Base-by-base conservation (phyloP, 2,329 filamentous ascomycete genomes). In the Thielaviopsis punctulata region DNA sequence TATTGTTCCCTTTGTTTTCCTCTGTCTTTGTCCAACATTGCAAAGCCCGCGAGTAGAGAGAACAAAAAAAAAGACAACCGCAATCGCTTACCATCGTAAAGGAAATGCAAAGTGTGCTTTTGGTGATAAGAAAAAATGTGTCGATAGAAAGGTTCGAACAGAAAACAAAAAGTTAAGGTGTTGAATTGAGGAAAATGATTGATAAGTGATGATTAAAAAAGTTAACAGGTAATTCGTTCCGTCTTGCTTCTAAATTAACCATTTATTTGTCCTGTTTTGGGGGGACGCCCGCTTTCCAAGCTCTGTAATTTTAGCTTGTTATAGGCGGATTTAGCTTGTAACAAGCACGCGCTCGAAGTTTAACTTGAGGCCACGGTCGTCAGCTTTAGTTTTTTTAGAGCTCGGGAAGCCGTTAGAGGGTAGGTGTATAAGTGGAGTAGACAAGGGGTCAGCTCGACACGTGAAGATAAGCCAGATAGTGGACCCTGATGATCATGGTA, bases 131-230 rank as follows among this genome's bases (percentile, higher is more conserved):
- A 39, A 15, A 24, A 41, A 22, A 33, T 45, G 41, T 27, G 27
- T 8, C 39, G 3, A 36, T 10, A 44, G 19, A 13, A 45, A 30
- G 8, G 15, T n/a, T 15, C 25, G 58, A 56, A 52, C n/a, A n/a
- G n/a, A 48, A 57, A 22, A 23, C 22, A 6, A 18, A 24, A 27
- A 44, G 22, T 12, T 18, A 13, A 45, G 6, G 25, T 22, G 27
- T 41, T n/a, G 10, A 45, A 47, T 23, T 18, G n/a, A 15, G 12
- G 18, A 48, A 48, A 24, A n/a, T 23, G 23, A 45, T 5, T 33
- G 8, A 36, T 39, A n/a, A 25, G 46, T 46, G 46, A 41, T 24
- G 36, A 25, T 21, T 21, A 15, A 51, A 51, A 45, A 44, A 27
- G 41, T 39, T 46, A 48, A 47, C 24, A 24, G 19, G 36, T 41